Conservation (phyloP, 2,329 filamentous ascomycete genomes). For the Gremmenia infestans region DNA sequence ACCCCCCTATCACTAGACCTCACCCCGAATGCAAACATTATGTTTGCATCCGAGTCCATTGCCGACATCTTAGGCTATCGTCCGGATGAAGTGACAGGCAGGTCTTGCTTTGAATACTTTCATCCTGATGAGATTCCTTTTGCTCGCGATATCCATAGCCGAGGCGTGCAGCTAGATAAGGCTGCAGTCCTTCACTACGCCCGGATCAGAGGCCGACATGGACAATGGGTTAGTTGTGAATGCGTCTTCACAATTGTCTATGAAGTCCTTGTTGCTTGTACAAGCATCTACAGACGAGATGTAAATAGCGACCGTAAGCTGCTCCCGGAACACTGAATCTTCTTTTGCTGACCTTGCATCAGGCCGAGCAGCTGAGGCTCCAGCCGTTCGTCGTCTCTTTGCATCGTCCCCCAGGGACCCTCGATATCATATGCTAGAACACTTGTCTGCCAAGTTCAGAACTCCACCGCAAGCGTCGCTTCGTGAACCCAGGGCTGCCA, state of each 20-base stretch:
- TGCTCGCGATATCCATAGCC: conserved; percentile 66
- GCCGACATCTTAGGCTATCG: conserved; percentile 77
- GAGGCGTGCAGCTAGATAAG: conserved; percentile 73
- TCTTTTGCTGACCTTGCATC: conserved; percentile 4
- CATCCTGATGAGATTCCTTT: conserved; percentile 75
- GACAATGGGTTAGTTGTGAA: conserved; percentile 74
- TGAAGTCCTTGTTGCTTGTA: conserved; percentile 81
- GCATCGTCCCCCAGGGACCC: conserved; percentile 77
- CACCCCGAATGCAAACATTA: conserved; percentile 67
- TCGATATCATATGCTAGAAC: conserved; percentile 84
- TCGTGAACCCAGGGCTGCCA: conserved; percentile 75
- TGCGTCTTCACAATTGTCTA: conserved; percentile 88
- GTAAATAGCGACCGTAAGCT: conserved; percentile 69
- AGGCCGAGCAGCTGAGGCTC: conserved; percentile 75
- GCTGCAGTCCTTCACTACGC: conserved; percentile 81
- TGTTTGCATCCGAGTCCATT: conserved; percentile 81
- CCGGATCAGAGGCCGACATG: conserved; percentile 61
- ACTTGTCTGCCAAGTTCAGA: conserved; percentile 75
- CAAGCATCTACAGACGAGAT: conserved; percentile 67
- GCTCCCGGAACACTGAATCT: neutral
- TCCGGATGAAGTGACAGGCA: conserved; percentile 69
- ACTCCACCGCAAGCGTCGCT: conserved; percentile 52
- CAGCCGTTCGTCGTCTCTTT: conserved; percentile 73
- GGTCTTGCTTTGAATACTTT: conserved; percentile 81
- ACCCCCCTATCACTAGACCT: conserved; percentile 51